Conservation (phyloP, 1,284 basidiomycete species). For the Papiliotrema flavescens region DNA sequence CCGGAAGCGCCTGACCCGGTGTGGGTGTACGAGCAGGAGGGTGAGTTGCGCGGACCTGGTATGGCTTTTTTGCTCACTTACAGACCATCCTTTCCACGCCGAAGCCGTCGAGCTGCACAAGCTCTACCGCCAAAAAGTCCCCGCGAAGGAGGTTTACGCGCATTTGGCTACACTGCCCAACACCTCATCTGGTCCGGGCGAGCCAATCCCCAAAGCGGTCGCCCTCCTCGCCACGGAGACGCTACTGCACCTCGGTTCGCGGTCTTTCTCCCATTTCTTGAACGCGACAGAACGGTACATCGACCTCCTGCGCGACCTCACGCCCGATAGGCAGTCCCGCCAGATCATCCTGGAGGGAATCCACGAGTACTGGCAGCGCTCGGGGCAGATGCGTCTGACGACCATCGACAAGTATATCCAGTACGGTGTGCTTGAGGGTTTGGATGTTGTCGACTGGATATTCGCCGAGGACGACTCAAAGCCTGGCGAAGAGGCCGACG, state of each 20-base stretch:
- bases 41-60: conserved; percentile 47
- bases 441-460: conserved; percentile 83
- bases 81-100: conserved; percentile 71
- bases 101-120: conserved; percentile 76
- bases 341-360: conserved; percentile 66
- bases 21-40: conserved; percentile 75
- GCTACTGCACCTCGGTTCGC: conserved; percentile 82
- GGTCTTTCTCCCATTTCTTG: conserved; percentile 96
- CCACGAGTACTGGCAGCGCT: conserved; percentile 72
- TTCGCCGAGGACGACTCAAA: conserved; percentile 54
- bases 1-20: conserved; percentile 74
- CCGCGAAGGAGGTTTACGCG: conserved; percentile 69
- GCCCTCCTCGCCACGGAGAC: conserved; percentile 84
- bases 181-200: conserved; percentile 35
- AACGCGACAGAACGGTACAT: conserved; percentile 97
- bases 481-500: conserved; percentile 44
- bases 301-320: conserved; percentile 73
- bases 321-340: conserved; percentile 53
- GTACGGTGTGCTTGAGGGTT: conserved; percentile 93
- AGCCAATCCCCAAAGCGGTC: conserved; percentile 61
- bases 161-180: conserved; percentile 64
- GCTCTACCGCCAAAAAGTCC: conserved; percentile 68
- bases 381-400: conserved; percentile 78
- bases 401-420: conserved; percentile 98
- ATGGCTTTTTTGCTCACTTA: neutral